Evolutionary conservation across 1,284 basidiomycete genomes (phyloP).

Genomic region (Cystobasidium slooffiae): DNA sequence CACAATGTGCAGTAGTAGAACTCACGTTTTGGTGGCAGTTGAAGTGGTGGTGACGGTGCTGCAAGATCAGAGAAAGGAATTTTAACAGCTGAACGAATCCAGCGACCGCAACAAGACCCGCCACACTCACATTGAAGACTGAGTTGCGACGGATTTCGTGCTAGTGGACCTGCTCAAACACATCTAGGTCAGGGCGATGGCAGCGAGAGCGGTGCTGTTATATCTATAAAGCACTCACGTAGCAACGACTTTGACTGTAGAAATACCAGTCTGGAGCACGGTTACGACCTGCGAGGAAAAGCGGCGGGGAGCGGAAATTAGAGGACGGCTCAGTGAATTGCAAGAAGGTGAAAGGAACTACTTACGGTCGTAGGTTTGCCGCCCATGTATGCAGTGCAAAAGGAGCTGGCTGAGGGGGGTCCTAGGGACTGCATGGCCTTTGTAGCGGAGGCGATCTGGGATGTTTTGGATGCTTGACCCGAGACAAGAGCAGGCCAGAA

Average conservation of each 20-base stretch:
- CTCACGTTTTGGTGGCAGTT: constrained; percentile 8
- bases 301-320: too few species aligned
- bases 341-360: too few species aligned
- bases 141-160: background rate
- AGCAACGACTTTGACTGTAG: constrained; percentile 15
- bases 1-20: background rate
- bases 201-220: too few species aligned
- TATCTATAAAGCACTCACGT: background rate
- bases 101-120: background rate
- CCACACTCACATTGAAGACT: background rate
- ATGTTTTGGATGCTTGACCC: constrained; percentile 20
- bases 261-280: constrained; percentile 13
- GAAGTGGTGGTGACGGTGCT: constrained; percentile 17
- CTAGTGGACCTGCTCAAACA: constrained; percentile 6
- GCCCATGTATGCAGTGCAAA: constrained; percentile 28
- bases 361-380: constrained; percentile 12
- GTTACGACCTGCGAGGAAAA: constrained; percentile 25
- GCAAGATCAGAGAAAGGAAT: background rate
- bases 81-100: background rate
- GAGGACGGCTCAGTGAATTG: too few species aligned
- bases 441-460: constrained; percentile 30
- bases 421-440: constrained; percentile 16
- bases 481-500: constrained; percentile 10
- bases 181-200: background rate
- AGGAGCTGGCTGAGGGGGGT: constrained; percentile 15